These are phyloP conservation scores for Cercis canadensis DNA, from an alignment of 306 rosid genomes.

Conservation along the genomic window DNA sequence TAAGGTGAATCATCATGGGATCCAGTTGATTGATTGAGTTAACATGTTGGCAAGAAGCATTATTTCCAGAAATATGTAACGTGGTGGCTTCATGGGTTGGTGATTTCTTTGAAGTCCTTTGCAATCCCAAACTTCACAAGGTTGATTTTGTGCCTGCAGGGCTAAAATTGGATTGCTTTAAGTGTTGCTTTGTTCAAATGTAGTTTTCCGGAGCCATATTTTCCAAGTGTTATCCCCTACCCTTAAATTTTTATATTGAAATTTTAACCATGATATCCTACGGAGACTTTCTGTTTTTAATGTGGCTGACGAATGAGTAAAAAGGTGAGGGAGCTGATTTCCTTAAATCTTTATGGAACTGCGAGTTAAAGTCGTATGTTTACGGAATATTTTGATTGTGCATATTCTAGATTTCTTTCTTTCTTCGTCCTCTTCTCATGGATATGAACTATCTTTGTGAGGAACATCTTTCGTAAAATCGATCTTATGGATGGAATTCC, in stretches of 20 bases:
- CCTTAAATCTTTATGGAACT: conserved; percentile 32
- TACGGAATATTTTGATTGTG: too few species aligned
- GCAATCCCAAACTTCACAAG: conserved; percentile 32
- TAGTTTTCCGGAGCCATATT: conserved; percentile 30
- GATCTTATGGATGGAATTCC: too few species aligned
- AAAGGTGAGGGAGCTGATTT: conserved; percentile 26
- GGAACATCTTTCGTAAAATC: too few species aligned
- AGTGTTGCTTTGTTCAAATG: conserved; percentile 37
- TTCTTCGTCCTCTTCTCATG: too few species aligned
- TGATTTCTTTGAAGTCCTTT: conserved; percentile 38
- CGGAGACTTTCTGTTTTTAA: conserved; percentile 17
- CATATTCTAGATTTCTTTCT: too few species aligned
- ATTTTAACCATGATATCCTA: conserved; percentile 2
- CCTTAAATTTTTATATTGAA: conserved; percentile 29
- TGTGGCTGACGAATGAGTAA: conserved; percentile 25
- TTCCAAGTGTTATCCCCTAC: conserved; percentile 26
- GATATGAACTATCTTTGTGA: too few species aligned
- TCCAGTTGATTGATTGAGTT: conserved; percentile 26
- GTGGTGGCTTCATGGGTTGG: conserved; percentile 13
- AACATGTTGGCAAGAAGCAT: conserved; percentile 32
- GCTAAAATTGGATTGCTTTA: conserved; percentile 40
- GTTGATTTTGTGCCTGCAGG: conserved; percentile 34
- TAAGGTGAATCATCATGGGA: conserved; percentile 31
- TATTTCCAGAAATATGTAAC: conserved; percentile 24
- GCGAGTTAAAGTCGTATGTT: conserved; percentile 5